phyloP scores from a whole-genome alignment of 129 eudicot genomes.

The Artemisia tridentata region DNA sequence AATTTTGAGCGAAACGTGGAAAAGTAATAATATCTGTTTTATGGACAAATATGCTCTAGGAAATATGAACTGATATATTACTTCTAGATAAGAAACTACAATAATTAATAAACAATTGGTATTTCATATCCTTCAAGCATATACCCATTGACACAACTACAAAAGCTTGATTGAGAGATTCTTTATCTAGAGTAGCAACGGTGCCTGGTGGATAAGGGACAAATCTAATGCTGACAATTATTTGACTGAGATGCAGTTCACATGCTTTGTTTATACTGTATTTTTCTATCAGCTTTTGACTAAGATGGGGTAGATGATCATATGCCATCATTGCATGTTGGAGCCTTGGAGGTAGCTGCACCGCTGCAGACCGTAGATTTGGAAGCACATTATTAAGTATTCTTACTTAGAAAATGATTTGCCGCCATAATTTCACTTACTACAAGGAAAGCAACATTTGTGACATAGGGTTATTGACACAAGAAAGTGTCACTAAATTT shows the following conservation, averaged over 20 bases:
- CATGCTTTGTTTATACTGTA: background rate
- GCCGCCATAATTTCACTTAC: too few relatives aligned
- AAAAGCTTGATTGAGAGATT: background rate
- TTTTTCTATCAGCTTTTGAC: background rate
- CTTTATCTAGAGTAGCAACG: background rate
- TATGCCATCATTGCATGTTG: background rate
- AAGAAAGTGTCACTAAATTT: too few relatives aligned
- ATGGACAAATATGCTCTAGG: too few relatives aligned
- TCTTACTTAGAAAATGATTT: too few relatives aligned
- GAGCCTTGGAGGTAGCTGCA: background rate
- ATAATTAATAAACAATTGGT: too few relatives aligned
- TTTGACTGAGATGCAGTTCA: slow-evolving; percentile 3
- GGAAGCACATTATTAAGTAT: background rate
- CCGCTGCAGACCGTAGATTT: background rate
- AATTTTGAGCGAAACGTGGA: too few relatives aligned
- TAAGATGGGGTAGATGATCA: background rate
- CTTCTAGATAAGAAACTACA: too few relatives aligned
- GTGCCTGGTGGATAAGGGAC: background rate
- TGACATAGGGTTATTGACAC: too few relatives aligned
- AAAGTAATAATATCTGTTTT: too few relatives aligned
- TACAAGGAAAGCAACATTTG: too few relatives aligned
- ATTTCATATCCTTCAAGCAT: background rate
- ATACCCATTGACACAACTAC: background rate
- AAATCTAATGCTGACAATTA: background rate
- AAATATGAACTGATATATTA: too few relatives aligned